These are phyloP conservation scores for Aspergillus kassunensis DNA, from an alignment of 495 filamentous ascomycete genomes.

Conservation along the genomic window DNA sequence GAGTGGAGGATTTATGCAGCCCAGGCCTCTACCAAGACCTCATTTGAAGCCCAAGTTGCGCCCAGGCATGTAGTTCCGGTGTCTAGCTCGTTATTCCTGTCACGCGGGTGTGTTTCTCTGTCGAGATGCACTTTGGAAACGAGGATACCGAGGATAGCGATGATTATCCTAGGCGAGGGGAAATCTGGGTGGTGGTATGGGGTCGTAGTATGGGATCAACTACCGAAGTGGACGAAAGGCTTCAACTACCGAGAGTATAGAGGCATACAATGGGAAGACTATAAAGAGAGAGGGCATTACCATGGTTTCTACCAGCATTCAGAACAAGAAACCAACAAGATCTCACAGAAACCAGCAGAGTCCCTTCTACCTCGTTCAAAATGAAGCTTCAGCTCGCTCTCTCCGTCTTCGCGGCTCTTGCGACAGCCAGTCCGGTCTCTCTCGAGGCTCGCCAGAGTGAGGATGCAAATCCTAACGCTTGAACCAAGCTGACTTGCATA, in stretches of 20 bases:
- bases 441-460: constrained; percentile 9
- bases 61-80: neutral
- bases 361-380: neutral
- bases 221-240: neutral
- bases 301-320: neutral
- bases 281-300: neutral
- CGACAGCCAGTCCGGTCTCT: neutral
- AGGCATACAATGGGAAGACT: neutral
- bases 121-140: neutral
- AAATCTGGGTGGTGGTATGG: too few species aligned
- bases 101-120: neutral
- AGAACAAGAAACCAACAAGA: neutral
- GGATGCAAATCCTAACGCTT: neutral
- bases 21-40: neutral
- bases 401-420: constrained; percentile 3
- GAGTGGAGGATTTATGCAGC: neutral
- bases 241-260: neutral
- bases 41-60: neutral
- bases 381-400: constrained; percentile 9
- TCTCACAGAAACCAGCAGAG: neutral
- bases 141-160: neutral
- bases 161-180: neutral
- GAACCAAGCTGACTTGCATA: neutral
- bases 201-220: neutral
- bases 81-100: neutral